Base-by-base conservation (phyloP, 2,329 filamentous ascomycete genomes). In the Raffaelea albimanens region DNA sequence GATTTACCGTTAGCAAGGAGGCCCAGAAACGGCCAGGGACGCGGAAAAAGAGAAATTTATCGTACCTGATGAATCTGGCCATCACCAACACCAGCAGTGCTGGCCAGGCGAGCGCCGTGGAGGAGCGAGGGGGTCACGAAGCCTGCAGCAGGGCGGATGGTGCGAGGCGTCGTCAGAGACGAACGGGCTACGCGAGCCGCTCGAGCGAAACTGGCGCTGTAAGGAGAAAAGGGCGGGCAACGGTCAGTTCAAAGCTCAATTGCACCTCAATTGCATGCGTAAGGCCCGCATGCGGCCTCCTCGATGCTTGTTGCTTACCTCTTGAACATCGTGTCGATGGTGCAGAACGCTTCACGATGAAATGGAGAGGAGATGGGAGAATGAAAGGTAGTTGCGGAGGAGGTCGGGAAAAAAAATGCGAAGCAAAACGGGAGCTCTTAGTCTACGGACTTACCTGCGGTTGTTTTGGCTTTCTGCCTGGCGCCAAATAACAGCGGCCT, bases 321-420 rank as follows among this genome's bases (percentile, higher is more conserved):
- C 82, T 85, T 85, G 75, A 86, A 83, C 83, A 87, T 87, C 80
- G 77, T 85, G 76, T 69, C 50, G 52, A 54, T 53, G 50, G 47
- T 55, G 38, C 31, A 53, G 49, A 53, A 53, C 50, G 52, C 50
- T 51, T 46, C 50, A 44, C 44, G 43, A 45, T 49, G 52, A 40
- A 40, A n/a, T 49, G 25, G 46, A 43, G 43, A 47, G 21, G 50
- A 34, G 31, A 44, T 40, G 31, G 48, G 44, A 22, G 40, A 44
- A 43, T 40, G 41, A 43, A 46, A 43, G 40, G 46, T n/a, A n/a
- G 47, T 46, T 53, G 46, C 53, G 52, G 53, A 55, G 53, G 48
- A 52, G 50, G 51, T 53, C 53, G 53, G 53, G 50, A 53, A 55
- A 55, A 53, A 55, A 55, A 53, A 52, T 52, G 52, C 51, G 47